A percentile compares a stretch with the other conserved stretches of the same genome.
Conservation (phyloP, 768 basidiomycete genomes). For the Boletellus sp. region DNA sequence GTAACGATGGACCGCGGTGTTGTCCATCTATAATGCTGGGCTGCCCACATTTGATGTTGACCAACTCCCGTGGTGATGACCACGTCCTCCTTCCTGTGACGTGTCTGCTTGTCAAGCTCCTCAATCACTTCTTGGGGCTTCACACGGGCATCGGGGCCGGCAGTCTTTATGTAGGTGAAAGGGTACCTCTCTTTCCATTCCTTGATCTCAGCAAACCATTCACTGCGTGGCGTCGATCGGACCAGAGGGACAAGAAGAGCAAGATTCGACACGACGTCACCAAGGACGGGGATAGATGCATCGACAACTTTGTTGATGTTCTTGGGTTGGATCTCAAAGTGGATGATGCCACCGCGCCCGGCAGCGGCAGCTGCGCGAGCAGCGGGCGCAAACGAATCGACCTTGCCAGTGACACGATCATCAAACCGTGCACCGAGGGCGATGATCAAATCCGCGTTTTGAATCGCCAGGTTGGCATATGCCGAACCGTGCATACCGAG, state of each 20-base stretch:
- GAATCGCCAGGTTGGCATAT: conserved; percentile 97
- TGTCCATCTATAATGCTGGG: conserved; percentile 90
- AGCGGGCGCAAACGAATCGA: conserved; percentile 87
- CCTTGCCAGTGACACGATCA: conserved; percentile 93
- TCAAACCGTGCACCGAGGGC: conserved; percentile 96
- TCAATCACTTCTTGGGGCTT: conserved; percentile 98
- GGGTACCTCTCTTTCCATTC: conserved; percentile 86
- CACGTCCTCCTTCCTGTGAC: conserved; percentile 78
- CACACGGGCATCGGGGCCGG: conserved; percentile 57
- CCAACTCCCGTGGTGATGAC: conserved; percentile 93
- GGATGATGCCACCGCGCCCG: conserved; percentile 94
- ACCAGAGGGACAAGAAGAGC: conserved; percentile 80
- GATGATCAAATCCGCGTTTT: conserved; percentile 95
- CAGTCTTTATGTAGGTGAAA: conserved; percentile 75
- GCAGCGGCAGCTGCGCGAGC: conserved; percentile 80
- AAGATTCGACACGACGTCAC: conserved; percentile 87
- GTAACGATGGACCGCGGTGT: conserved; percentile 86
- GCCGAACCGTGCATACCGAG: conserved; percentile 98
- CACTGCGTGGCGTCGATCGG: conserved; percentile 53
- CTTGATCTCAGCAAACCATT: conserved; percentile 83
- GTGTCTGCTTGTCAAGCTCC: conserved; percentile 82
- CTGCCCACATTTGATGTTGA: conserved; percentile 99
- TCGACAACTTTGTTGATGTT: conserved; percentile 99
- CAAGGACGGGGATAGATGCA: conserved; percentile 89
- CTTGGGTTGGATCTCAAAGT: conserved; percentile 98